Percentiles rank a stretch among this genome's conserved stretches.
Evolutionary conservation across 2,329 filamentous ascomycete species (phyloP).

Genomic region (Aureobasidium musti): DNA sequence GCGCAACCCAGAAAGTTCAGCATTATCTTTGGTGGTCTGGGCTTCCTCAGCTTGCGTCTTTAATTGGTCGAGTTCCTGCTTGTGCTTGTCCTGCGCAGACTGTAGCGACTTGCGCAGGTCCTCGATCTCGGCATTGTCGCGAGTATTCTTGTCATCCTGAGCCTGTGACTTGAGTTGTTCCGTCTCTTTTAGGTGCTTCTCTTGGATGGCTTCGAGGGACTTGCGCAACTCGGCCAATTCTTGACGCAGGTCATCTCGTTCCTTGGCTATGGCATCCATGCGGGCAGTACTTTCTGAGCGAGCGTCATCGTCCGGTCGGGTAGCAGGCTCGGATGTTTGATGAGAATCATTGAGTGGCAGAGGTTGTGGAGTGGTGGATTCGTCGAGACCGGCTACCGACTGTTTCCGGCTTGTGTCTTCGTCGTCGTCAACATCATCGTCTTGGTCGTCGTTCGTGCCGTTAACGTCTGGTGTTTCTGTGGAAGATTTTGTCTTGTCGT

Average conservation of each 20-base stretch:
- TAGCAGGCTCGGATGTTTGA: not conserved
- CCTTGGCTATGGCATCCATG: conserved; percentile 76
- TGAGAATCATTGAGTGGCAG: conserved; percentile 32
- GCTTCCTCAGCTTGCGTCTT: conserved; percentile 61
- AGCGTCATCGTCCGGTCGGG: conserved; percentile 25
- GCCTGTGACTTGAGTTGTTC: conserved; percentile 28
- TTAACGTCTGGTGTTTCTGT: conserved; percentile 42
- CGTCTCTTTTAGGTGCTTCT: conserved; percentile 65
- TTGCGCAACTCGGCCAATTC: conserved; percentile 83
- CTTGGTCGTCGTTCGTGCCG: conserved; percentile 41
- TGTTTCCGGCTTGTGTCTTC: conserved; percentile 9
- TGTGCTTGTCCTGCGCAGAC: conserved; percentile 68
- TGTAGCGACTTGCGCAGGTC: conserved; percentile 81
- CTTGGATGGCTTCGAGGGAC: conserved; percentile 77
- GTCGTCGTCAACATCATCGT: conserved; percentile 46
- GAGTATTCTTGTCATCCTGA: conserved; percentile 40
- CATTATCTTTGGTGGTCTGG: conserved; percentile 36
- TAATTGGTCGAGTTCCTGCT: conserved; percentile 69
- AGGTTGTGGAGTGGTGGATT: conserved; percentile 24
- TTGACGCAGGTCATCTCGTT: conserved; percentile 73
- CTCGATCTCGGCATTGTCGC: conserved; percentile 61
- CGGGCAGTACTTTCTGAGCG: conserved; percentile 43
- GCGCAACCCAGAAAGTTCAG: conserved; percentile 79
- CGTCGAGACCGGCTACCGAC: conserved; percentile 9
- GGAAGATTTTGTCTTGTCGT: conserved; percentile 48